These are phyloP conservation scores for Salix arbutifolia DNA, from an alignment of 345 rosid genomes.

Conservation along the genomic window DNA sequence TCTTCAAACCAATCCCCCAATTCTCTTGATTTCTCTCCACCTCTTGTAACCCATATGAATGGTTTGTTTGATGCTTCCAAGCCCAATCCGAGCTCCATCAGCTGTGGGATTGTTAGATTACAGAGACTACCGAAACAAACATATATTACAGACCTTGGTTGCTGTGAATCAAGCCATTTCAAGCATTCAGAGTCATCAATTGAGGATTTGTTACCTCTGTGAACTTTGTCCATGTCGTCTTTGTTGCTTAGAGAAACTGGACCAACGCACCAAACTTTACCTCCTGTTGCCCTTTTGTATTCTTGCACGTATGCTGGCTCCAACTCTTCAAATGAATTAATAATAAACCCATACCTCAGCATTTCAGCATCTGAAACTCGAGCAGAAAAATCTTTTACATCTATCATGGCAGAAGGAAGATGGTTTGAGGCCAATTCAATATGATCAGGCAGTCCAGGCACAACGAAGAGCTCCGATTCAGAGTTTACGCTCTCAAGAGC, in stretches of 20 bases:
- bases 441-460: slow-evolving; percentile 15
- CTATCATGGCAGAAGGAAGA: not conserved
- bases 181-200: not conserved
- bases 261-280: slow-evolving; percentile 14
- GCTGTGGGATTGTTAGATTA: slow-evolving; percentile 4
- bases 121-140: slow-evolving; percentile 16
- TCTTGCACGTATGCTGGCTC: slow-evolving; percentile 4
- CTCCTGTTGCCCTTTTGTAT: not conserved
- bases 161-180: slow-evolving; percentile 4
- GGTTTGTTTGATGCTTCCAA: slow-evolving; percentile 14
- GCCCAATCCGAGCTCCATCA: slow-evolving; percentile 10
- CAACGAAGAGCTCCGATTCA: not conserved
- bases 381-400: not conserved
- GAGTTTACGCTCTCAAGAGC: not conserved
- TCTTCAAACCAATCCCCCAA: not conserved
- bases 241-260: slow-evolving; percentile 15
- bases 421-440: not conserved
- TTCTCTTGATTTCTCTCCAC: slow-evolving; percentile 1
- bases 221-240: not conserved
- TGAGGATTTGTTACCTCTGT: slow-evolving; percentile 4
- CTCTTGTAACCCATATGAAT: slow-evolving; percentile 14
- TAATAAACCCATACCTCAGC: not conserved
- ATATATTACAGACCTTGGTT: slow-evolving; percentile 6
- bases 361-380: not conserved
- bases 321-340: slow-evolving; percentile 18